Evolutionary conservation across 2,329 filamentous ascomycete genomes (phyloP), one percentile per base, ranked within the genome.

Genomic region (Penicillium sp.): DNA sequence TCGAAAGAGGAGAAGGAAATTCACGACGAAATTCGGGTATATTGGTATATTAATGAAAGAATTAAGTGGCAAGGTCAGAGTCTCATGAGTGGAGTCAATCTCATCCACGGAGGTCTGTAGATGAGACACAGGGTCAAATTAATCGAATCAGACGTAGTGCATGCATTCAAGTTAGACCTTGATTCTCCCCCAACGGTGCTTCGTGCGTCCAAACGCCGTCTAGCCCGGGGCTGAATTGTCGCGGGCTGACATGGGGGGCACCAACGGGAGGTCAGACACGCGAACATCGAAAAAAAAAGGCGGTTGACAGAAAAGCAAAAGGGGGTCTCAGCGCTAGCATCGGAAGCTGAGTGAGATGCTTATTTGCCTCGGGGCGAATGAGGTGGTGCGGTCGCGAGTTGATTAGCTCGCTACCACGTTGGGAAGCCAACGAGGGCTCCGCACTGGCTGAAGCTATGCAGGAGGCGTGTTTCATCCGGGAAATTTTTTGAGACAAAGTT

Each of bases 311-410:
- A 13, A 14, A 36, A 36, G 13, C 11, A 7, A 34, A 34, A 34
- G 11, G 44, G 55, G 53, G 55, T 31, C 39, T 43, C 47, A 49
- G 46, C 45, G 53, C 45, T 53, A 53, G 52, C 18, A 47, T 55
- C 10, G 29, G 45, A 38, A 32, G 40, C 48, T 48, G 50, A 46
- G 54, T 45, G 42, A 49, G 62, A 63, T 64, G 63, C 66, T 65
- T 66, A 63, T 67, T 65, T 65, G 38, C 29, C 41, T 22, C 27
- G 22, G 29, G 48, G 49, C 62, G 61, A 68, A 67, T 65, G 53
- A 66, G 52, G 41, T 51, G 46, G 29, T 36, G 21, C 24, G 42
- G 61, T 60, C 56, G 58, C 58, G 52, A 48, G 56, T 61, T 60
- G 53, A 63, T 58, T 59, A 56, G 50, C 38, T 59, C 55, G 58